Evolutionary conservation across 306 rosid species (phyloP).

Genomic region (Nissolia schottii): DNA sequence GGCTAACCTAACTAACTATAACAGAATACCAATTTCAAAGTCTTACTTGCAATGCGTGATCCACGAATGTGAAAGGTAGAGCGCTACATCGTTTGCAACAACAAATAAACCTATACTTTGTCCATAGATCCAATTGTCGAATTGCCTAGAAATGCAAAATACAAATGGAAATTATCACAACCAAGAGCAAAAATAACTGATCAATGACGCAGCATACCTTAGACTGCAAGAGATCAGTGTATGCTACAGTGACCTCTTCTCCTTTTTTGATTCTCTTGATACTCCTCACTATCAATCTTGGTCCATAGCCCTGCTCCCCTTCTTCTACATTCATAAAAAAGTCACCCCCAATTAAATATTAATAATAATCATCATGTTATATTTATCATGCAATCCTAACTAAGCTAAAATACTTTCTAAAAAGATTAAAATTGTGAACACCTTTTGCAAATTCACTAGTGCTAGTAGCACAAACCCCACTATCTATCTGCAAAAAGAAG

Average conservation of each 20-base stretch:
- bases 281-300: conserved; percentile 66
- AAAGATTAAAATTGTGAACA: conserved; percentile 2
- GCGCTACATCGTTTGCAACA: conserved; percentile 52
- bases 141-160: conserved; percentile 34
- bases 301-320: conserved; percentile 40
- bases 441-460: conserved; percentile 40
- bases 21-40: not conserved
- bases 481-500: conserved; percentile 48
- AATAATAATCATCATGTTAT: not conserved
- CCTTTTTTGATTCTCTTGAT: conserved; percentile 64
- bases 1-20: not conserved
- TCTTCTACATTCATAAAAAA: conserved; percentile 8
- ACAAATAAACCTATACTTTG: conserved; percentile 66
- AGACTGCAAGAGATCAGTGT: conserved; percentile 73
- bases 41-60: conserved; percentile 63
- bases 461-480: conserved; percentile 27
- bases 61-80: conserved; percentile 46
- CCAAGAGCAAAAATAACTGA: not conserved
- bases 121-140: conserved; percentile 69
- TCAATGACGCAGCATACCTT: conserved; percentile 43
- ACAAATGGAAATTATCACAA: not conserved
- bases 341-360: not conserved
- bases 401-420: not conserved
- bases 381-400: not conserved
- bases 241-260: conserved; percentile 68